Percentiles rank a stretch among this genome's conserved stretches.
phyloP scores from a whole-genome alignment of 2,329 filamentous ascomycete genomes.

The Alternaria infectoria region DNA sequence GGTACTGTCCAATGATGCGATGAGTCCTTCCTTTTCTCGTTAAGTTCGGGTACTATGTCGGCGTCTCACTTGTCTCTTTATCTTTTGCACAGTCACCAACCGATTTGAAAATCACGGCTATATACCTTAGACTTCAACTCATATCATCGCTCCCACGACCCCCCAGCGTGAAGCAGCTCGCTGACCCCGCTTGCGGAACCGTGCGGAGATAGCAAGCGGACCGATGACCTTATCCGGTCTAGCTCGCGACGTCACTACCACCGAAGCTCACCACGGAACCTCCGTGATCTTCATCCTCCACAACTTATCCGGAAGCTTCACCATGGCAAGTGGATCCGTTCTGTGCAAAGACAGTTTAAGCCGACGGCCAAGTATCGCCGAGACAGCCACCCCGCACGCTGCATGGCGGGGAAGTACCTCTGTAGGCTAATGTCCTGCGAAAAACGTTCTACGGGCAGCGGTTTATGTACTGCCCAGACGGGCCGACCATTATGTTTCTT shows the following conservation, averaged over 20 bases:
- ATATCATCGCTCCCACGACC: background rate
- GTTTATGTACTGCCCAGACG: constrained; percentile 13
- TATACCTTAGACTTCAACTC: background rate
- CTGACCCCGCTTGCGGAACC: constrained; percentile 1
- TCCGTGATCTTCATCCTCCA: background rate
- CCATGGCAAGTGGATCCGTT: background rate
- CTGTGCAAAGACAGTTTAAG: background rate
- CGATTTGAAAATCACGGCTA: background rate
- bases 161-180: background rate
- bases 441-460: constrained; percentile 2
- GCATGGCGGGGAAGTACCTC: constrained; percentile 21
- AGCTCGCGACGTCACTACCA: constrained; percentile 6
- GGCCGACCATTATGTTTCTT: constrained; percentile 5
- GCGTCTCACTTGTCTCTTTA: background rate
- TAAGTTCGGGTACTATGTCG: background rate
- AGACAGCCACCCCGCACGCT: constrained; percentile 31
- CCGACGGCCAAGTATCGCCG: constrained; percentile 18
- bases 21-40: background rate
- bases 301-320: background rate
- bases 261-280: background rate
- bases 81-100: background rate
- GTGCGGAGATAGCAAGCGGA: constrained; percentile 6
- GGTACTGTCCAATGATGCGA: background rate
- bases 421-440: background rate
- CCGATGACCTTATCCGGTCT: background rate